Conservation (phyloP, 2,329 filamentous ascomycete genomes). For the Ophiostoma perfectum region DNA sequence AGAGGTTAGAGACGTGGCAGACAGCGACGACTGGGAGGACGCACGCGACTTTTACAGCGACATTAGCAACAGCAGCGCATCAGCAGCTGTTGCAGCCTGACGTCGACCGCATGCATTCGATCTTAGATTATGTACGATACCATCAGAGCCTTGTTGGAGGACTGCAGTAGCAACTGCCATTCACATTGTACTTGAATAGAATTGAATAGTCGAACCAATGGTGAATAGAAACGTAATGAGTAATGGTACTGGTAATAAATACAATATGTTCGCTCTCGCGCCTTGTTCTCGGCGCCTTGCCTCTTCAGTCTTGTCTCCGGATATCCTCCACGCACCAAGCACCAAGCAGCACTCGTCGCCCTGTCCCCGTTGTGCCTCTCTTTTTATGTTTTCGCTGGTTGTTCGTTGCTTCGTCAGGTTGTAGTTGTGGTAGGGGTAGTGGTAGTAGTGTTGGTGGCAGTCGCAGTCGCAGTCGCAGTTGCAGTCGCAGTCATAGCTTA, state of each 20-base stretch:
- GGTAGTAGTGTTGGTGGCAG: no score
- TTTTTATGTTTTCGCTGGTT: background rate
- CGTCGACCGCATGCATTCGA: no score
- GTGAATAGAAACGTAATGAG: background rate
- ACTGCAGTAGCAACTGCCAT: no score
- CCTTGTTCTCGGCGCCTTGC: background rate
- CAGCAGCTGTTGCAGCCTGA: background rate
- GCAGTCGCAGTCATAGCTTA: slow-evolving; percentile 38
- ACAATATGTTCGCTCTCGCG: slow-evolving; percentile 3
- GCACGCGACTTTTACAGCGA: background rate
- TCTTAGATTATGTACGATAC: no score
- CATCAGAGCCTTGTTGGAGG: no score
- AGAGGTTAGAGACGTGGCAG: no score
- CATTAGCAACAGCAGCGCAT: background rate
- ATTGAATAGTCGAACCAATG: background rate
- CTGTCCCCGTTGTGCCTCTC: background rate
- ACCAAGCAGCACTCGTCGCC: background rate
- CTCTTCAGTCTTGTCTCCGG: background rate
- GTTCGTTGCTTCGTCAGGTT: slow-evolving; percentile 7
- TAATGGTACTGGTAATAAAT: slow-evolving; percentile 5
- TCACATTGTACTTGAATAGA: background rate
- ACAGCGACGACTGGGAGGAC: background rate
- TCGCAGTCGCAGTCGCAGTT: no score
- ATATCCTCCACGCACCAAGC: slow-evolving; percentile 8
- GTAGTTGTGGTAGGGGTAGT: background rate